These are phyloP conservation scores for Sclerotinia sclerotiorum DNA, from an alignment of 2,329 filamentous ascomycete species.

Conservation along the genomic window DNA sequence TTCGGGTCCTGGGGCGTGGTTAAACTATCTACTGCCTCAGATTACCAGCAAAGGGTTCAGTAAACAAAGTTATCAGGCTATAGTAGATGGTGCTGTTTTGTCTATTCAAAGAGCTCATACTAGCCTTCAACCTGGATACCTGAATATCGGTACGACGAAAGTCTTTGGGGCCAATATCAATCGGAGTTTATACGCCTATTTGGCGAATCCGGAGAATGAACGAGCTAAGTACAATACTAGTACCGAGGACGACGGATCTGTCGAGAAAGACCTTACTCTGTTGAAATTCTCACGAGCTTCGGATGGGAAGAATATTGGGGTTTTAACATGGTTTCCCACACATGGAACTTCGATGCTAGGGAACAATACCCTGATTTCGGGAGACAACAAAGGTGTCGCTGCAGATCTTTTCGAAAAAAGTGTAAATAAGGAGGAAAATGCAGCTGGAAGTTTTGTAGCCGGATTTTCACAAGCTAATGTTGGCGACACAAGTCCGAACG, in stretches of 20 bases:
- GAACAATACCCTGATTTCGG: conserved; percentile 87
- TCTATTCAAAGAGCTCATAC: conserved; percentile 82
- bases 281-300: conserved; percentile 73
- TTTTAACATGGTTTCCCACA: conserved; percentile 88
- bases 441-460: conserved; percentile 72
- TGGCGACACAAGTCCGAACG: conserved; percentile 86
- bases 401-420: conserved; percentile 79
- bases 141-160: conserved; percentile 68
- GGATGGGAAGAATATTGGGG: conserved; percentile 73
- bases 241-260: conserved; percentile 53
- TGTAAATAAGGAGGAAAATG: conserved; percentile 53
- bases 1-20: conserved; percentile 86
- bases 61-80: conserved; percentile 81
- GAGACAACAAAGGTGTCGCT: conserved; percentile 96
- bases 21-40: conserved; percentile 91
- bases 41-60: conserved; percentile 86
- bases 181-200: conserved; percentile 82
- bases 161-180: conserved; percentile 82
- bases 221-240: conserved; percentile 62
- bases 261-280: conserved; percentile 77
- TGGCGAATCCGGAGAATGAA: conserved; percentile 79
- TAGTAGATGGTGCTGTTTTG: conserved; percentile 80
- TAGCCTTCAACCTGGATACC: conserved; percentile 61
- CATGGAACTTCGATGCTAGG: conserved; percentile 89
- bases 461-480: conserved; percentile 92